phyloP scores from a whole-genome alignment of 225 moss, liverwort and hornwort species.

The Asterella californica region DNA sequence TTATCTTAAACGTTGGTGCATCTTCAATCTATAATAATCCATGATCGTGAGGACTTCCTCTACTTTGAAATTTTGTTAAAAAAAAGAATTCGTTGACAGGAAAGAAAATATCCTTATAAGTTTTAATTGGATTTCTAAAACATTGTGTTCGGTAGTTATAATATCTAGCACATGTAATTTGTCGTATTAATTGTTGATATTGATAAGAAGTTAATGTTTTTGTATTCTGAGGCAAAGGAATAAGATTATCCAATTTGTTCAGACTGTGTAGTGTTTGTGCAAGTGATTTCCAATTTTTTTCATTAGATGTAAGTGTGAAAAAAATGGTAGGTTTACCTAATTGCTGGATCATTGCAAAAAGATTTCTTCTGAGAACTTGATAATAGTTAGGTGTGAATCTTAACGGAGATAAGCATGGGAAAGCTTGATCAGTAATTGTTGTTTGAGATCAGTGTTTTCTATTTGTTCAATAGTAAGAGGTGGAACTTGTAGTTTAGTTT shows the following conservation, averaged over 20 bases:
- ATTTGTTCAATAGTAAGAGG: neutral
- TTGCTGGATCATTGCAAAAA: neutral
- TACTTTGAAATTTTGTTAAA: neutral
- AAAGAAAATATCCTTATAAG: neutral
- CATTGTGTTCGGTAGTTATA: neutral
- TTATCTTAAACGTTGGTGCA: neutral
- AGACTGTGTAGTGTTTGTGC: neutral
- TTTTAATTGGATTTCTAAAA: neutral
- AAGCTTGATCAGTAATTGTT: neutral
- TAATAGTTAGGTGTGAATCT: neutral
- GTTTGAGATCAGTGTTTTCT: neutral
- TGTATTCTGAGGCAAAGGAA: no score
- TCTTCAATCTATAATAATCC: neutral
- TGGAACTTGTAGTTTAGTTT: neutral
- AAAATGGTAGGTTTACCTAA: neutral
- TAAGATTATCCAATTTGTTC: no score
- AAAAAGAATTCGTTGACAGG: neutral
- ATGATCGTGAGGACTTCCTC: conserved; percentile 1
- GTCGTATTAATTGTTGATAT: no score
- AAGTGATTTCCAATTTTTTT: neutral
- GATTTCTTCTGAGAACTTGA: neutral
- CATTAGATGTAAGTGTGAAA: neutral
- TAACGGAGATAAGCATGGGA: neutral
- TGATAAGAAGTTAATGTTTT: no score
- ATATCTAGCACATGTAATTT: neutral